These are phyloP conservation scores for Monosporascus sp. DNA, from an alignment of 2,329 filamentous ascomycete species.

Conservation along the genomic window DNA sequence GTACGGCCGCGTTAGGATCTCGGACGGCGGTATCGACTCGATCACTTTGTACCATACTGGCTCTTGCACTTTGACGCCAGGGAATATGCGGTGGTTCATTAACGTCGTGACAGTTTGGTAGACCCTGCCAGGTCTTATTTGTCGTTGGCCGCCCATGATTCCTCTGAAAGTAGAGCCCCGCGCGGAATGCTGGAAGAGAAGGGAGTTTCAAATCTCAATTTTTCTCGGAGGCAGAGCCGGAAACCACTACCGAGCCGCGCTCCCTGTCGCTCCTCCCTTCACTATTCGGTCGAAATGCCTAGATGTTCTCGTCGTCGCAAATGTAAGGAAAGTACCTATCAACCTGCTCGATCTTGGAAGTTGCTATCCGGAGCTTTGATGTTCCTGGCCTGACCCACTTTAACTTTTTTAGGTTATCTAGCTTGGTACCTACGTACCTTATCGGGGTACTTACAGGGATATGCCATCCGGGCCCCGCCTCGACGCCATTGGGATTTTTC, in stretches of 20 bases:
- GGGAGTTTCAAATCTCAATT: no score
- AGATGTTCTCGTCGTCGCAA: neutral
- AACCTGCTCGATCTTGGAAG: neutral
- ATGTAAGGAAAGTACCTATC: neutral
- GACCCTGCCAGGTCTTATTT: conserved; percentile 36
- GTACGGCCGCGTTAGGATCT: conserved; percentile 51
- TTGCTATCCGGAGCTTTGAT: neutral
- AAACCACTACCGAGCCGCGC: no score
- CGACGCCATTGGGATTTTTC: neutral
- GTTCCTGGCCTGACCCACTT: neutral
- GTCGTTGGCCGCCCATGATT: conserved; percentile 27
- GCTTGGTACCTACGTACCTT: no score
- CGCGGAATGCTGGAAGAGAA: neutral
- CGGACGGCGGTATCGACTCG: conserved; percentile 51
- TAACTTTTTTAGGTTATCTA: neutral
- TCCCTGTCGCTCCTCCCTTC: no score
- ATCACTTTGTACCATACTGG: conserved; percentile 49
- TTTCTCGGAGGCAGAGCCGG: no score
- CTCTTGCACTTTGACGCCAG: conserved; percentile 23
- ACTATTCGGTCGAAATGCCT: neutral
- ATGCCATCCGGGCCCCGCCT: no score
- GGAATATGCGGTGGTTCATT: conserved; percentile 29
- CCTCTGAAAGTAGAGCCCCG: conserved; percentile 5
- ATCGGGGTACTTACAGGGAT: no score
- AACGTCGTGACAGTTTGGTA: conserved; percentile 37